phyloP scores from a whole-genome alignment of 2,329 filamentous ascomycete genomes.

The Ciborinia camelliae region DNA sequence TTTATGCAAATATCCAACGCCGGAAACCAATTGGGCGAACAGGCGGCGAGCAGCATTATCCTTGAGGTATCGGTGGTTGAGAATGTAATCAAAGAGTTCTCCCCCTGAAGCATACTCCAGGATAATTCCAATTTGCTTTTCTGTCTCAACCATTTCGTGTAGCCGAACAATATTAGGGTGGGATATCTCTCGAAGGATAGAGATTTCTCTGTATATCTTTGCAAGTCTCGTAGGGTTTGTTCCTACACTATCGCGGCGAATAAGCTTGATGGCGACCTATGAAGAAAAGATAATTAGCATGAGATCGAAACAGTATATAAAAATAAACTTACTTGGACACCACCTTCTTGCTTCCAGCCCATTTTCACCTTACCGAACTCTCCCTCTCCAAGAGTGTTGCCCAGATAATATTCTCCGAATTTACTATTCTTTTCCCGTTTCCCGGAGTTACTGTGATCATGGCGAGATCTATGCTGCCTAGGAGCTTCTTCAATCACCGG shows the following conservation, averaged over 20 bases:
- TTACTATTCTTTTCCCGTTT: constrained; percentile 72
- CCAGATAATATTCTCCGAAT: constrained; percentile 93
- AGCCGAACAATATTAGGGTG: constrained; percentile 96
- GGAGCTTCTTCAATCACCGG: constrained; percentile 45
- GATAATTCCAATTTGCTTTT: constrained; percentile 95
- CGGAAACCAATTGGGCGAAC: constrained; percentile 93
- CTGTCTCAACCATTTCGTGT: constrained; percentile 98
- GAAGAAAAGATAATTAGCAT: neutral
- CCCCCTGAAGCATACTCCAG: constrained; percentile 97
- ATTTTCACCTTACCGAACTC: constrained; percentile 99
- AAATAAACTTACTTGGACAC: constrained; percentile 61
- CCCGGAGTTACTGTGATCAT: constrained; percentile 49
- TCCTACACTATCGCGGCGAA: constrained; percentile 85
- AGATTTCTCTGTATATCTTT: constrained; percentile 97
- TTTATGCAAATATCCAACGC: constrained; percentile 95
- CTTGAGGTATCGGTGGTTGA: constrained; percentile 95
- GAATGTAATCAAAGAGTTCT: constrained; percentile 96
- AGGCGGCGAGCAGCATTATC: constrained; percentile 85
- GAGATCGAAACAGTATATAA: neutral
- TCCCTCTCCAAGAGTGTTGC: constrained; percentile 93
- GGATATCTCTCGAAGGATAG: constrained; percentile 80
- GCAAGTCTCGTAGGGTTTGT: constrained; percentile 84
- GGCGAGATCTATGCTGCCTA: constrained; percentile 49
- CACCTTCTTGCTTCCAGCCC: constrained; percentile 95
- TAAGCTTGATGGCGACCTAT: constrained; percentile 94